These are phyloP conservation scores for Clonostachys byssicola DNA, from an alignment of 2,329 filamentous ascomycete genomes.

Conservation along the genomic window DNA sequence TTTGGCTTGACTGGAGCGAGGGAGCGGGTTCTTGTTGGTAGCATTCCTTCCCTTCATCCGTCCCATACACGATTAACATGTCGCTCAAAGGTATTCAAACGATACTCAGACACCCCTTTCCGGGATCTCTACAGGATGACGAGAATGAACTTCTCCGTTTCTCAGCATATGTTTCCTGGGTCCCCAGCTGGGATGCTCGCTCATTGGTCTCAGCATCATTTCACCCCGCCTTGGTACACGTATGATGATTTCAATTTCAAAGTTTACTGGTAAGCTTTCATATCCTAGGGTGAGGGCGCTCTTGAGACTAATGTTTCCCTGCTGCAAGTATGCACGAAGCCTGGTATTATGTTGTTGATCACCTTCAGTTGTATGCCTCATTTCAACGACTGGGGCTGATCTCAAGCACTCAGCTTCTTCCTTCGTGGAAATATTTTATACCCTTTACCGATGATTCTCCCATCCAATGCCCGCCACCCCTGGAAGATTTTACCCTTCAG, in stretches of 20 bases:
- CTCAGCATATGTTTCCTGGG: constrained; percentile 22
- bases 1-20: constrained; percentile 50
- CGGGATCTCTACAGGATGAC: constrained; percentile 29
- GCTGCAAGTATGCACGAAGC: constrained; percentile 17
- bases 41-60: neutral
- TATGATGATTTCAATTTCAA: neutral
- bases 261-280: too few species aligned
- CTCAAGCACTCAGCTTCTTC: constrained; percentile 33
- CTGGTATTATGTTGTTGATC: constrained; percentile 39
- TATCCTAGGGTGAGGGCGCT: neutral
- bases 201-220: neutral
- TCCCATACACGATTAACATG: neutral
- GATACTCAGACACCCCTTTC: constrained; percentile 44
- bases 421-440: constrained; percentile 44
- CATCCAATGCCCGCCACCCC: constrained; percentile 38
- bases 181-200: constrained; percentile 16
- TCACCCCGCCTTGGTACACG: neutral
- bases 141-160: constrained; percentile 19
- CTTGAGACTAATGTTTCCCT: neutral
- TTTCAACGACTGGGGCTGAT: constrained; percentile 47
- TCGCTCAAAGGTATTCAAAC: constrained; percentile 40
- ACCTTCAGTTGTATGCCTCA: constrained; percentile 47
- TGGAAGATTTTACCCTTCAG: constrained; percentile 25
- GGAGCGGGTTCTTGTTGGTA: constrained; percentile 46
- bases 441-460: constrained; percentile 49